Evolutionary conservation across 768 basidiomycete genomes (phyloP).

Genomic region (Auriscalpium vulgare): DNA sequence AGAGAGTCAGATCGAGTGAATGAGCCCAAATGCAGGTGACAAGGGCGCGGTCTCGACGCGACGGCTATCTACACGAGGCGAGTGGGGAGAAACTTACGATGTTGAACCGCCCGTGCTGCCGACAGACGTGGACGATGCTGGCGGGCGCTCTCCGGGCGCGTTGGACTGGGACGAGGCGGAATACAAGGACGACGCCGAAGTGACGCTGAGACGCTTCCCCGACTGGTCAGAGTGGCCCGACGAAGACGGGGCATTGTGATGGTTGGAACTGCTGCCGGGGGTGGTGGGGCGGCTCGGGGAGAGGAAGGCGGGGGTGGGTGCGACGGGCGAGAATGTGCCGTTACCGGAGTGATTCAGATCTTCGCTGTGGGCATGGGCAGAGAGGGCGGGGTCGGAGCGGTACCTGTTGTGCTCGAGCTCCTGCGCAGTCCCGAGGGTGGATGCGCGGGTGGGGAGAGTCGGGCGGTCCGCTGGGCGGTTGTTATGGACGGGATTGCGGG

Average conservation of each 20-base stretch:
- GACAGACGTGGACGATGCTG: constrained; percentile 47
- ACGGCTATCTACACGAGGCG: not conserved
- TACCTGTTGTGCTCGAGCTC: constrained; percentile 45
- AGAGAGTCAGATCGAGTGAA: not conserved
- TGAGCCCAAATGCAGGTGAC: not conserved
- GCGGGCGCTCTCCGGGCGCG: constrained; percentile 30
- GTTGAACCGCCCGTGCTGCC: constrained; percentile 39
- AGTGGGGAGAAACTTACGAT: constrained; percentile 7
- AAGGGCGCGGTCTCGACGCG: not conserved
- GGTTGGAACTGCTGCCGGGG: constrained; percentile 38
- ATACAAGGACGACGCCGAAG: constrained; percentile 46
- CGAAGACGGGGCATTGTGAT: constrained; percentile 41
- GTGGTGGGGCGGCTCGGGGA: constrained; percentile 53
- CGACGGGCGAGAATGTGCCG: constrained; percentile 31
- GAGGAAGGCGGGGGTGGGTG: constrained; percentile 30
- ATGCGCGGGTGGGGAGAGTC: constrained; percentile 52
- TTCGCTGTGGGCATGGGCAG: constrained; percentile 20
- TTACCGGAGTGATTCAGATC: constrained; percentile 47
- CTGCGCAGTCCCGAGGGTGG: constrained; percentile 46
- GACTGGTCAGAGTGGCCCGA: constrained; percentile 46
- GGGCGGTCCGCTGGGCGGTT: constrained; percentile 37
- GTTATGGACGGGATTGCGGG: not conserved
- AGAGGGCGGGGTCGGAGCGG: constrained; percentile 2
- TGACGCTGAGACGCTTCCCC: constrained; percentile 34
- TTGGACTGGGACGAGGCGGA: constrained; percentile 49